Evolutionary conservation across 148 eudicot species (phyloP).

Genomic region (Silene conica): DNA sequence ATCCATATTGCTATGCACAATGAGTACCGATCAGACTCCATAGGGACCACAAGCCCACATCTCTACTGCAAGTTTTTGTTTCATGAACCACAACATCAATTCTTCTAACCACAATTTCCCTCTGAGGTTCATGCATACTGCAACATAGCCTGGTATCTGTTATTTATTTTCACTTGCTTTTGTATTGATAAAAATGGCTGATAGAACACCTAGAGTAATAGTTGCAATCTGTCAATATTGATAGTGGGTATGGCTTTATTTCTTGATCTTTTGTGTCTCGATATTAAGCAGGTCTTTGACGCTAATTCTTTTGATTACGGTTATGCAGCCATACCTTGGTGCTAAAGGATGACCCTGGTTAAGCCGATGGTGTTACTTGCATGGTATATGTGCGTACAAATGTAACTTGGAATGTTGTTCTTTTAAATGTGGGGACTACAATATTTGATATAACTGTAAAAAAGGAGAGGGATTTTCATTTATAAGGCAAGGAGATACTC

Average conservation of each 20-base stretch:
- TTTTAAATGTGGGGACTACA: neutral
- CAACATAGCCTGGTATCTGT: neutral
- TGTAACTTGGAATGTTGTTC: neutral
- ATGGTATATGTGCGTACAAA: neutral
- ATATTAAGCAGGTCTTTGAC: neutral
- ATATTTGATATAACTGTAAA: conserved; percentile 11
- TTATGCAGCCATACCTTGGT: conserved; percentile 29
- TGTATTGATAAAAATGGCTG: too few species aligned
- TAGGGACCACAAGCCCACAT: too few species aligned
- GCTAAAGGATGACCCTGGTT: conserved; percentile 16
- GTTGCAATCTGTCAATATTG: too few species aligned
- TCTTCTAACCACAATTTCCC: neutral
- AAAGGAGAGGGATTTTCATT: conserved; percentile 6
- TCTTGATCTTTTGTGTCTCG: neutral
- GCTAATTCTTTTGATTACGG: neutral
- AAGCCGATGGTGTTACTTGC: neutral
- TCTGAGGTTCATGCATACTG: neutral
- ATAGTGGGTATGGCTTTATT: too few species aligned
- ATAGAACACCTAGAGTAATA: too few species aligned
- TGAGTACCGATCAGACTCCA: too few species aligned
- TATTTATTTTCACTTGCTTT: too few species aligned
- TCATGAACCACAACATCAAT: too few species aligned
- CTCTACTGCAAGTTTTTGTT: too few species aligned
- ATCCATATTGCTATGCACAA: neutral
- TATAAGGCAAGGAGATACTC: neutral